Evolutionary conservation across 2,329 filamentous ascomycete genomes (phyloP), one percentile per base, ranked within the genome.

Genomic region (Aspergillus piperis): DNA sequence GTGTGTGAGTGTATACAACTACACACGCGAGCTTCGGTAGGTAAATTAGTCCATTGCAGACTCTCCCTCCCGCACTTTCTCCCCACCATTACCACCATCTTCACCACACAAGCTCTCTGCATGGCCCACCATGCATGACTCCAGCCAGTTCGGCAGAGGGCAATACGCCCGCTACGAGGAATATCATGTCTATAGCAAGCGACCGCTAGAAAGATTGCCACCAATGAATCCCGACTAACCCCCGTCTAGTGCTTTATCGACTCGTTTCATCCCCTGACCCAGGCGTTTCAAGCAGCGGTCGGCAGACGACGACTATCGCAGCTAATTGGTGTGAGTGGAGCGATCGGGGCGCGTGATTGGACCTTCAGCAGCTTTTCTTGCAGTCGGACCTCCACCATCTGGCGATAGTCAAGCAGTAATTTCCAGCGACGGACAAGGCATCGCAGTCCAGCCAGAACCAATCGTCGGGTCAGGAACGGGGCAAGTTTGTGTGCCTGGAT

Each of bases 221-320:
- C 58, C 54, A 61, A 59, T 61, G 13, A 48, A 21, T 27, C n/a
- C 21, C 21, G 13, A 27, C 51, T 61, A 47, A 61, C 55, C 39
- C 17, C 30, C n/a, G 41, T 30, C 25, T 58, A 61, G 59, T 54
- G 51, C 51, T 27, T 42, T 15, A 17, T 54, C 47, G 17, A 15
- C 53, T 36, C 50, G 59, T 59, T 61, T 61, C 59, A 61, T 57
- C 59, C 59, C 32, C 56, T 54, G 56, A 50, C 11, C 50, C 30
- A 51, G 44, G 50, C 52, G 59, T 61, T 61, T 61, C 59, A 61
- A 50, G 47, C 56, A 27, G 55, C 30, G 38, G 25, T 25, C 36
- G 44, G 21, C 21, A 38, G 38, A 50, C 51, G 51, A 57, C 30
- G 27, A 52, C 36, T 5, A 44, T 27, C 27, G 19, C 30, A 27